phyloP scores from a whole-genome alignment of 2,329 filamentous ascomycete species.

The Biscogniauxia mediterranea region DNA sequence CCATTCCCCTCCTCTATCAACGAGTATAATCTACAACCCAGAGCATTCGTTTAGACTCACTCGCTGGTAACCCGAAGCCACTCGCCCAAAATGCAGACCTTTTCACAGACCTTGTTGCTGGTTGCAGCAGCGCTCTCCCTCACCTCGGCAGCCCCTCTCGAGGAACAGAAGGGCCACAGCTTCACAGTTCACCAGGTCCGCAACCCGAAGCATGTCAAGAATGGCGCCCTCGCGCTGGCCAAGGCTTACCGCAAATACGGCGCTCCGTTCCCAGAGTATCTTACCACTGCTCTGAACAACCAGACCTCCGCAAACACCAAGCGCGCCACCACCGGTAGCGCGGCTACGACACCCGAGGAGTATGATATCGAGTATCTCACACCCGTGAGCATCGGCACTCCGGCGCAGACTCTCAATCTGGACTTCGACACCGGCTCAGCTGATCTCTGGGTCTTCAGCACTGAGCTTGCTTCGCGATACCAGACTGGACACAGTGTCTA shows the following conservation, averaged over 20 bases:
- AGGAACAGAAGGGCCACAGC: constrained; percentile 14
- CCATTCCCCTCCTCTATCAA: constrained; percentile 4
- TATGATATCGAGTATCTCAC: constrained; percentile 23
- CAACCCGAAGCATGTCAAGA: constrained; percentile 18
- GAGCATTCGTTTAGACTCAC: constrained; percentile 3
- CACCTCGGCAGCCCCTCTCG: constrained; percentile 8
- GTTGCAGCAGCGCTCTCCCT: constrained; percentile 12
- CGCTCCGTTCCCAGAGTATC: constrained; percentile 12
- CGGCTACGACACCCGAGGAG: constrained; percentile 12
- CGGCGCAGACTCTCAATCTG: constrained; percentile 25
- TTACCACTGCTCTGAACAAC: constrained; percentile 9
- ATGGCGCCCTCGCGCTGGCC: constrained; percentile 18
- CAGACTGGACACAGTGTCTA: constrained; percentile 23
- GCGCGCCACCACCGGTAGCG: constrained; percentile 12
- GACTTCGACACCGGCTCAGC: constrained; percentile 31
- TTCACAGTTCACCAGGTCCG: constrained; percentile 29
- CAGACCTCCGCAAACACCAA: constrained; percentile 11
- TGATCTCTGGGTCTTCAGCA: constrained; percentile 30
- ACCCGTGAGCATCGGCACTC: constrained; percentile 27
- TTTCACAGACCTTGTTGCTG: constrained; percentile 15
- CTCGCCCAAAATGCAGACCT: constrained; percentile 12
- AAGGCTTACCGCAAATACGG: constrained; percentile 25
- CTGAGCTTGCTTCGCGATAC: constrained; percentile 11
- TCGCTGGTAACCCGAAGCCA: constrained; percentile 2
- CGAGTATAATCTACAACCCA: constrained; percentile 1